phyloP scores from a whole-genome alignment of 495 filamentous ascomycete species.

The Trichoderma virens region DNA sequence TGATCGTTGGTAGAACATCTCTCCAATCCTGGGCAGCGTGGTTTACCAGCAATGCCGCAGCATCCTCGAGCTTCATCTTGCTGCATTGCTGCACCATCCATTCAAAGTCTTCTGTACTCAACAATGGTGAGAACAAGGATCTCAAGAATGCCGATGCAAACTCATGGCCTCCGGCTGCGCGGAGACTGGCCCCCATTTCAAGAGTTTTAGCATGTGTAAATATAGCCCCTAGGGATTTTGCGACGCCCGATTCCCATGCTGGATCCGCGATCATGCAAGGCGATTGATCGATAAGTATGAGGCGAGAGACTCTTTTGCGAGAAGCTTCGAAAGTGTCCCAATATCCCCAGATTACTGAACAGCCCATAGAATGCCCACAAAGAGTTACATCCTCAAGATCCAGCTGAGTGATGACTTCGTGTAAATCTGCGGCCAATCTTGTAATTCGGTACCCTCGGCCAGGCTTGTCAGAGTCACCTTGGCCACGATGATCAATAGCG shows the following conservation, averaged over 20 bases:
- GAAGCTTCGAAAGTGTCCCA: slow-evolving; percentile 16
- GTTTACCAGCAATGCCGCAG: slow-evolving; percentile 13
- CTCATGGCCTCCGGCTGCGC: slow-evolving; percentile 7
- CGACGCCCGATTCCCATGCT: slow-evolving; percentile 13
- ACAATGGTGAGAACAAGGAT: slow-evolving; percentile 13
- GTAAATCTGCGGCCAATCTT: background rate
- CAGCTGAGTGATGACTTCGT: slow-evolving; percentile 13
- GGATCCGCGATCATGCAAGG: slow-evolving; percentile 15
- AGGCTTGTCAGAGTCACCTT: slow-evolving; percentile 21
- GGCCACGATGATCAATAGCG: slow-evolving; percentile 21
- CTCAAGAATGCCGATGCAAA: slow-evolving; percentile 1
- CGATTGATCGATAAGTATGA: slow-evolving; percentile 18
- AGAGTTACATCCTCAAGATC: slow-evolving; percentile 15
- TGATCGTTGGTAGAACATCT: slow-evolving; percentile 18
- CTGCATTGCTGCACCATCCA: slow-evolving; percentile 12
- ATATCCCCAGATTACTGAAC: slow-evolving; percentile 16
- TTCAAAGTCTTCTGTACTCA: slow-evolving; percentile 12
- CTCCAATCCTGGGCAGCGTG: slow-evolving; percentile 13
- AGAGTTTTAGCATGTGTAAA: background rate
- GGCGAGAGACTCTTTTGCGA: slow-evolving; percentile 13
- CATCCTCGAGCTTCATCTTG: slow-evolving; percentile 13
- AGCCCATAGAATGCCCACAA: slow-evolving; percentile 18
- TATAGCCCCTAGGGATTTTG: background rate
- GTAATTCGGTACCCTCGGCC: slow-evolving; percentile 16
- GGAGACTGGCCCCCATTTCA: slow-evolving; percentile 3